phyloP scores from a whole-genome alignment of 2,329 filamentous ascomycete species.

The Graphium sp. region DNA sequence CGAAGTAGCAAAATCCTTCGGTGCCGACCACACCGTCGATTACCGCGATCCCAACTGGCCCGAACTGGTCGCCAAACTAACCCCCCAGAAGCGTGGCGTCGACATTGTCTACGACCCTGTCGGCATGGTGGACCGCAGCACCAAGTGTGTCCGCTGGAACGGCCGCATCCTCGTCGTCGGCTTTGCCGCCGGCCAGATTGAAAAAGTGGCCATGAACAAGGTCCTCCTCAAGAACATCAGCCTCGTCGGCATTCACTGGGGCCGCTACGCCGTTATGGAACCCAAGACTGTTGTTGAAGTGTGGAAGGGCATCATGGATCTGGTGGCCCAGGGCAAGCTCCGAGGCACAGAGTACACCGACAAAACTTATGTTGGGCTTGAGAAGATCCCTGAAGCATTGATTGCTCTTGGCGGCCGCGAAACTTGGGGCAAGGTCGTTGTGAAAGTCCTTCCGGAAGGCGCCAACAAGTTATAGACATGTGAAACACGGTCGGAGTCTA shows the following conservation, averaged over 20 bases:
- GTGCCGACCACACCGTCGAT: conserved; percentile 70
- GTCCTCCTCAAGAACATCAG: conserved; percentile 88
- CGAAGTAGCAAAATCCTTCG: conserved; percentile 60
- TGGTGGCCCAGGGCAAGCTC: conserved; percentile 67
- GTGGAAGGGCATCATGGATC: conserved; percentile 66
- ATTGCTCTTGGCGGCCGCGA: conserved; percentile 61
- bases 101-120: conserved; percentile 95
- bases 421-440: conserved; percentile 93
- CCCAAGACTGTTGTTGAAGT: conserved; percentile 52
- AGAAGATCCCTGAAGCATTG: conserved; percentile 61
- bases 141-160: conserved; percentile 91
- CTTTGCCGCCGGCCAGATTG: conserved; percentile 60
- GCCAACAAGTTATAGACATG: conserved; percentile 33
- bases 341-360: conserved; percentile 70
- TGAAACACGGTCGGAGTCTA: conserved; percentile 1
- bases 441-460: conserved; percentile 59
- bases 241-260: conserved; percentile 84
- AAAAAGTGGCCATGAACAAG: conserved; percentile 85
- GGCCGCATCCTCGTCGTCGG: conserved; percentile 76
- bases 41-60: conserved; percentile 52
- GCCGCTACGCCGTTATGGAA: conserved; percentile 62
- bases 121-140: conserved; percentile 69
- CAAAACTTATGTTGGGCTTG: conserved; percentile 66
- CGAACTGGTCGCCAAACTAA: conserved; percentile 59
- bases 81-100: conserved; percentile 54